Conservation (phyloP, 2,329 filamentous ascomycete species). For the Fusarium sacchari region DNA sequence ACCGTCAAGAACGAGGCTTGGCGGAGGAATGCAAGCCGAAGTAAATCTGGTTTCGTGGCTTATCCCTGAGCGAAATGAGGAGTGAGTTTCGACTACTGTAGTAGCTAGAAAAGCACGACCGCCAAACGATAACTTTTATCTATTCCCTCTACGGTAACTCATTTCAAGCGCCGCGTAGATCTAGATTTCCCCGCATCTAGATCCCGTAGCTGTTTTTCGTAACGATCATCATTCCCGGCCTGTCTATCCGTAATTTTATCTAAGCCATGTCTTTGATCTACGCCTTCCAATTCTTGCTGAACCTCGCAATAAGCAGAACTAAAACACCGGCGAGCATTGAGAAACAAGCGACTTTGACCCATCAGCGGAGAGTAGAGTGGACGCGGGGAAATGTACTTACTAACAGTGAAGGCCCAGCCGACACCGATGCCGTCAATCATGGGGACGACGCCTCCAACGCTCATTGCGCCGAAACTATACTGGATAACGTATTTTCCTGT, state of each 20-base stretch:
- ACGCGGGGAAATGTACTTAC: slow-evolving; percentile 11
- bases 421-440: slow-evolving; percentile 40
- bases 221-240: not conserved
- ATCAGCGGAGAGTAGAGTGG: not conserved
- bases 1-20: not conserved
- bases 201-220: not conserved
- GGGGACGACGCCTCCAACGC: slow-evolving; percentile 38
- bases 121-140: slow-evolving; percentile 5
- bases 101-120: not conserved
- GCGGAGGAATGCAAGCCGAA: not conserved
- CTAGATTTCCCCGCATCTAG: not conserved
- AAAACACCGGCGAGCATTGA: slow-evolving; percentile 21
- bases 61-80: not conserved
- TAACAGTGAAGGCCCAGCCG: slow-evolving; percentile 40
- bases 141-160: slow-evolving; percentile 3
- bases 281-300: slow-evolving; percentile 35
- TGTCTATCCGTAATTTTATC: not conserved
- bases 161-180: not conserved
- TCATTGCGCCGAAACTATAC: slow-evolving; percentile 41
- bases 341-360: slow-evolving; percentile 2
- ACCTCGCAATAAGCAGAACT: slow-evolving; percentile 32
- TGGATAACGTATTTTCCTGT: slow-evolving; percentile 43
- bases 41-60: not conserved
- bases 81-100: not conserved
- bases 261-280: not conserved